Evolutionary conservation across 2,329 filamentous ascomycete genomes (phyloP).

Genomic region (Escovopsis sp.): DNA sequence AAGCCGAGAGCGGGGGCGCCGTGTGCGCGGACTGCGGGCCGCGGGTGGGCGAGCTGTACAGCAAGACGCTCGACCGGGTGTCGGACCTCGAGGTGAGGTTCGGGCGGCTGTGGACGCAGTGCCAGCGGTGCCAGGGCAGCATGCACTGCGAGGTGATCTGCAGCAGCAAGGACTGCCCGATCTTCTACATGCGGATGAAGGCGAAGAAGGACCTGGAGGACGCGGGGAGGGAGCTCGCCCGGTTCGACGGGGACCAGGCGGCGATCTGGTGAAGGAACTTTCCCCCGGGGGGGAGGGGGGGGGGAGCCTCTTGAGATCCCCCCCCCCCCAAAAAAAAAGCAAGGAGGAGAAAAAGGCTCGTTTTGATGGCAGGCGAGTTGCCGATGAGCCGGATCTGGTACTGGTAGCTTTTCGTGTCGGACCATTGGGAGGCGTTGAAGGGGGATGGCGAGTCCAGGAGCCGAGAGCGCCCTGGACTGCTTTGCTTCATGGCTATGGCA

Average conservation of each 20-base stretch:
- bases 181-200: constrained; percentile 99
- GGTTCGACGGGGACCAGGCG: constrained; percentile 78
- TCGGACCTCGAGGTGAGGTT: constrained; percentile 90
- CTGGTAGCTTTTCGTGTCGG: no score
- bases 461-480: no score
- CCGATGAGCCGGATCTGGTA: no score
- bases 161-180: constrained; percentile 89
- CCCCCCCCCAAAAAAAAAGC: no score
- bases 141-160: constrained; percentile 98
- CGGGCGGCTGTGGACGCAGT: constrained; percentile 91
- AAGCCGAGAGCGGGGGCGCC: constrained; percentile 68
- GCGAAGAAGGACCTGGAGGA: constrained; percentile 98
- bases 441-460: no score
- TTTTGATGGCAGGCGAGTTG: no score
- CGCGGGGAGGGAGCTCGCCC: constrained; percentile 71
- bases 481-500: no score
- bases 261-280: constrained; percentile 35
- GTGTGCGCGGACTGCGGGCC: constrained; percentile 78
- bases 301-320: no score
- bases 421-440: no score
- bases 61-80: constrained; percentile 74
- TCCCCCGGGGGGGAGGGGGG: not conserved
- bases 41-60: constrained; percentile 82
- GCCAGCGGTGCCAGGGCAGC: constrained; percentile 92
- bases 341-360: no score